Conservation (phyloP, 306 rosid genomes). For the Rosa chinensis region DNA sequence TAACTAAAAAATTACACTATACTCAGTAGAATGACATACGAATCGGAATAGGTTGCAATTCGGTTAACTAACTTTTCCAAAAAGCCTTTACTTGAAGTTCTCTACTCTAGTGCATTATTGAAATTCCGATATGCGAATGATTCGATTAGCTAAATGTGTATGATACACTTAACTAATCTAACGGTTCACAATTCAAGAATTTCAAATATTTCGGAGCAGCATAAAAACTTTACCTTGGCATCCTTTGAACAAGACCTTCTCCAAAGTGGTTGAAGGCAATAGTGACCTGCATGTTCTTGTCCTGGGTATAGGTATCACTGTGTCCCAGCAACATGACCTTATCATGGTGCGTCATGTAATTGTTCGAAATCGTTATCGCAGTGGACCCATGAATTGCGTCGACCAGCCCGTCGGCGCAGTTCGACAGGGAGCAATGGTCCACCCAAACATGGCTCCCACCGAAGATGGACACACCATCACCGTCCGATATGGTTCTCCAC, state of each 20-base stretch:
- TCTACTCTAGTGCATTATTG: not conserved
- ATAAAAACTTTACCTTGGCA: slow-evolving; percentile 74
- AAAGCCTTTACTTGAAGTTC: not conserved
- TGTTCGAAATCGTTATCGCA: slow-evolving; percentile 85
- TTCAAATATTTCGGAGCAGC: not conserved
- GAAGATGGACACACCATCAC: slow-evolving; percentile 92
- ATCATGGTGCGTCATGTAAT: slow-evolving; percentile 95
- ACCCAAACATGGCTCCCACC: slow-evolving; percentile 97
- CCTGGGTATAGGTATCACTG: slow-evolving; percentile 76
- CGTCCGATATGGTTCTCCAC: slow-evolving; percentile 89
- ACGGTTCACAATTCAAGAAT: not conserved
- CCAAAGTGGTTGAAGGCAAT: slow-evolving; percentile 97
- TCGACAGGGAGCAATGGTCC: slow-evolving; percentile 85
- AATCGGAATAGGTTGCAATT: not conserved
- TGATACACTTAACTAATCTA: not conserved
- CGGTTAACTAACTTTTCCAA: not conserved
- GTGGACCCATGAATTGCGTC: slow-evolving; percentile 92
- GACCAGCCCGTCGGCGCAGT: slow-evolving; percentile 73
- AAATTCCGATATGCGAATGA: not conserved
- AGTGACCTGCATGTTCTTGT: slow-evolving; percentile 92
- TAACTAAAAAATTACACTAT: not conserved
- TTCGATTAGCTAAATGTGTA: not conserved
- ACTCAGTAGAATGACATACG: not conserved
- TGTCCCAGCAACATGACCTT: slow-evolving; percentile 95
- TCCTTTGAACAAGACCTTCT: slow-evolving; percentile 93